Base-by-base conservation (phyloP, 2,329 filamentous ascomycete genomes). In the Aspergillus latus region DNA sequence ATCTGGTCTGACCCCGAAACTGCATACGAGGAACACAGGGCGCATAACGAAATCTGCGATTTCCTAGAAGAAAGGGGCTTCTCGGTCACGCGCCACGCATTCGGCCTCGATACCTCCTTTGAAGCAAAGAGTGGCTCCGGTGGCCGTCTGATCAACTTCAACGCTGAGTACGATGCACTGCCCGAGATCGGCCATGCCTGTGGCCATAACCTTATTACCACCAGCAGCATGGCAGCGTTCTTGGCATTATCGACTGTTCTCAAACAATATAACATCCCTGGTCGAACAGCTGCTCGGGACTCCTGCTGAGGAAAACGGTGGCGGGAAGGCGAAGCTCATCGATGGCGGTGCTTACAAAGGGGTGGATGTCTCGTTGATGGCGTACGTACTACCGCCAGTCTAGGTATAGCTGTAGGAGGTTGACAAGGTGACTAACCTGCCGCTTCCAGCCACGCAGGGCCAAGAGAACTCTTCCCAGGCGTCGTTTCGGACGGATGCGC, bases 31-130 rank as follows among this genome's bases (percentile, higher is more conserved):
- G 82, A 84, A 60, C 68, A 76, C 64, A 74, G 73, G 15, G 82
- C 82, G 7, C 81, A 84, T 59, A 76, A 82, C 39, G 74, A 71
- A 6, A 78, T 84, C 47, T 76, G 76, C 13, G 60, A 68, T 4
- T 74, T 79, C 40, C 70, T 84, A 0, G 71, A 77, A 40, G 59
- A 65, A 1, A 73, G 76, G 3, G 81, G 78, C 0, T 81, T 79
- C 61, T 56, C 64, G 0, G 79, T 83, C 5, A 79, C 71, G 4
- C 75, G 76, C 0, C 76, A 80, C 52, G 78, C 81, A 0, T 82
- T 81, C 61, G 81, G 78, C 2, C 61, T 84, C 0, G 70, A 75
- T 7, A 85, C 82, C 0, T 74, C 80, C 1, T 84, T 85, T 59
- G 76, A 78, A 47, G 78, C 75, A 9, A 69, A 75, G 11, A 68